phyloP scores from a whole-genome alignment of 257 asterid species.

The Misopates orontium region DNA sequence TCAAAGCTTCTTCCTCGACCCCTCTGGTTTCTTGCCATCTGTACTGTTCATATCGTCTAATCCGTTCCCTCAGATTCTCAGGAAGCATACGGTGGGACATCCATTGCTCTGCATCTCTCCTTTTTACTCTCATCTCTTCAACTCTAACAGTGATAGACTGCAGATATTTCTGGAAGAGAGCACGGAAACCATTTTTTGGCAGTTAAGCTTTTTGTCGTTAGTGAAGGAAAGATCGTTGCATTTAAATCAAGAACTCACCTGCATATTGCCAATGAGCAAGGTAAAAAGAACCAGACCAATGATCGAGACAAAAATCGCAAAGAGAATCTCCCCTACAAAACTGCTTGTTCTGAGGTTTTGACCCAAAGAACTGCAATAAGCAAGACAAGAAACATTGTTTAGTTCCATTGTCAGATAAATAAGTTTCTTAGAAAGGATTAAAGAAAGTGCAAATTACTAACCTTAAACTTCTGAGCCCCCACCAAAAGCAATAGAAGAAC shows the following conservation, averaged over 20 bases:
- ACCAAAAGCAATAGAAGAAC: conserved; percentile 68
- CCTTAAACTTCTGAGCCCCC: conserved; percentile 79
- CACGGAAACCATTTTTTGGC: not conserved
- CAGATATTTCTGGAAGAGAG: conserved; percentile 34
- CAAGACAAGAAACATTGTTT: not conserved
- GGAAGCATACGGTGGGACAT: conserved; percentile 56
- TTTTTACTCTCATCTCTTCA: conserved; percentile 41
- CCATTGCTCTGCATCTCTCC: conserved; percentile 47
- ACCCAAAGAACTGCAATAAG: conserved; percentile 44
- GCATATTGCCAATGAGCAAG: conserved; percentile 51
- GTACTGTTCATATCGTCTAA: conserved; percentile 44
- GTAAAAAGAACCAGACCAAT: conserved; percentile 44
- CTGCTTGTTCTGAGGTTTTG: conserved; percentile 52
- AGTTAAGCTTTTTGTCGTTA: not conserved
- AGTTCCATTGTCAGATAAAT: not conserved
- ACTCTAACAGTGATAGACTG: conserved; percentile 42
- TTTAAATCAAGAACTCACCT: conserved; percentile 26
- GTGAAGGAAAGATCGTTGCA: not conserved
- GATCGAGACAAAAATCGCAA: conserved; percentile 41
- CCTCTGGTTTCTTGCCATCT: conserved; percentile 75
- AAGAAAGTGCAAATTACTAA: conserved; percentile 11
- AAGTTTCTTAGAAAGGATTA: not conserved
- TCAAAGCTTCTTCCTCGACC: conserved; percentile 57
- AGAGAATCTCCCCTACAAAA: conserved; percentile 40
- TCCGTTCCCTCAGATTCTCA: conserved; percentile 33